A percentile compares a stretch with the other conserved stretches of the same genome.
These are phyloP conservation scores for Hirschfeldia incana DNA, from an alignment of 345 rosid species.

Conservation along the genomic window DNA sequence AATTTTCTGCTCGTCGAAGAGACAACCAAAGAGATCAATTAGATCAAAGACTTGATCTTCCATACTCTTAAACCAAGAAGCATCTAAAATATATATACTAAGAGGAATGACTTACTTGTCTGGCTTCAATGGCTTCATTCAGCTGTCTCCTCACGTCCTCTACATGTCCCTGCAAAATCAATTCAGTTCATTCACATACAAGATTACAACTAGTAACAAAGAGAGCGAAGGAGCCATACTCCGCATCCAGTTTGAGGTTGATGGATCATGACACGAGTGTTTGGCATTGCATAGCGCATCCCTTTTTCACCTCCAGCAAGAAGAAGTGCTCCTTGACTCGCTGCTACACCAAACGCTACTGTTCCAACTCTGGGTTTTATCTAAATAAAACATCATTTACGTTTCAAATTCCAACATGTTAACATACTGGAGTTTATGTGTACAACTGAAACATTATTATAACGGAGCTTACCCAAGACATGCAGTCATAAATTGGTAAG, in stretches of 20 bases:
- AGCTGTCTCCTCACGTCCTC: slow-evolving; percentile 90
- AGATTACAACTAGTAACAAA: background rate
- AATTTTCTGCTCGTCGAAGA: slow-evolving; percentile 64
- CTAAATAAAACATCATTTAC: slow-evolving; percentile 35
- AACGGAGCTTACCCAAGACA: slow-evolving; percentile 71
- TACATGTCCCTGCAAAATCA: slow-evolving; percentile 61
- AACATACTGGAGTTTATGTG: too few relatives aligned
- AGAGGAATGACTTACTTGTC: slow-evolving; percentile 58
- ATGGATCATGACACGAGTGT: slow-evolving; percentile 89
- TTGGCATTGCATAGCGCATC: slow-evolving; percentile 96
- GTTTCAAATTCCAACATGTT: too few relatives aligned
- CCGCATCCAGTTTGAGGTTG: slow-evolving; percentile 94
- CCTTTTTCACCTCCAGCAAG: slow-evolving; percentile 98
- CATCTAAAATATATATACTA: background rate
- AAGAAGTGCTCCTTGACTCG: slow-evolving; percentile 92
- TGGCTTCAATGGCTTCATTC: slow-evolving; percentile 80
- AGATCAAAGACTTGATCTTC: background rate
- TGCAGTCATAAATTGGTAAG: slow-evolving; percentile 91
- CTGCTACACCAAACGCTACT: slow-evolving; percentile 92
- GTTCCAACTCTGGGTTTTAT: slow-evolving; percentile 95
- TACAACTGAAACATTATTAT: too few relatives aligned
- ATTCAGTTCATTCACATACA: background rate
- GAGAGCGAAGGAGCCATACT: slow-evolving; percentile 43
- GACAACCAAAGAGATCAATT: slow-evolving; percentile 6
- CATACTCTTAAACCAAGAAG: slow-evolving; percentile 13